These are phyloP conservation scores for Melaleuca quinquenervia DNA, from an alignment of 345 rosid genomes.

Conservation along the genomic window DNA sequence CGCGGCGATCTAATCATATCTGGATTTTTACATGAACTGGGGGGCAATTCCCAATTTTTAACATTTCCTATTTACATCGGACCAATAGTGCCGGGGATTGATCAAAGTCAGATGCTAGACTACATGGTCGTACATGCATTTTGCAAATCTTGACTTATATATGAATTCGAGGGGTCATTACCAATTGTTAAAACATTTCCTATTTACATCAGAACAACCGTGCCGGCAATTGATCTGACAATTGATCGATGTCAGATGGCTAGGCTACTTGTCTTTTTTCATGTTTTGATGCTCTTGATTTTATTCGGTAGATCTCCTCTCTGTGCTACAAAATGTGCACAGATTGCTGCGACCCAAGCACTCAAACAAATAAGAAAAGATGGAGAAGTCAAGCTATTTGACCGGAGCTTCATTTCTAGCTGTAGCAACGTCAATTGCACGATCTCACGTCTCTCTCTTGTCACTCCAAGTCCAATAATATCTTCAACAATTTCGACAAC, in stretches of 20 bases:
- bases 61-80: too few relatives aligned
- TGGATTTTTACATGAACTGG: too few relatives aligned
- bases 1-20: background rate
- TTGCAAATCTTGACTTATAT: background rate
- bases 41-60: too few relatives aligned
- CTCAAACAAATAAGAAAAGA: background rate
- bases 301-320: too few relatives aligned
- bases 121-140: background rate
- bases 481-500: background rate
- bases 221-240: background rate
- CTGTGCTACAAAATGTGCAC: too few relatives aligned
- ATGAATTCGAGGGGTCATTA: background rate
- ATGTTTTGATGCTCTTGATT: background rate
- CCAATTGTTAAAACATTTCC: too few relatives aligned
- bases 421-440: too few relatives aligned
- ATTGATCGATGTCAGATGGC: background rate
- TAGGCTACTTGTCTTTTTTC: background rate
- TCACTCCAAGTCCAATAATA: background rate
- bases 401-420: background rate
- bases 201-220: too few relatives aligned
- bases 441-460: background rate
- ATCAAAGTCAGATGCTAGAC: too few relatives aligned
- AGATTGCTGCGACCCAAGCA: too few relatives aligned
- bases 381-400: background rate
- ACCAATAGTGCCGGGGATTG: too few relatives aligned